A percentile compares a stretch with the other conserved stretches of the same genome.
phyloP scores from a whole-genome alignment of 2,329 filamentous ascomycete species.

The Phoma herbarum region DNA sequence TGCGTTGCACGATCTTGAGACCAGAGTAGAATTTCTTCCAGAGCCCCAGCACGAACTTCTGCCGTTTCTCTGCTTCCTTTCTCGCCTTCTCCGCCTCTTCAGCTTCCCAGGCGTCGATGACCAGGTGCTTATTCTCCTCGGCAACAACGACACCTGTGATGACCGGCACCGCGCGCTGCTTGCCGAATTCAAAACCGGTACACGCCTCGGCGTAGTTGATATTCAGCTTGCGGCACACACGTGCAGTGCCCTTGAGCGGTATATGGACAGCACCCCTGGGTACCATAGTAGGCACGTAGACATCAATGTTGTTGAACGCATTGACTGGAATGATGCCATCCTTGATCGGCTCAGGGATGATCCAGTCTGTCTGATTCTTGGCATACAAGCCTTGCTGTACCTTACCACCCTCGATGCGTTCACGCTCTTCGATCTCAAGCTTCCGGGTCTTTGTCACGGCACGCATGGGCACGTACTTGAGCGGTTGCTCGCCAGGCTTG shows the following conservation, averaged over 20 bases:
- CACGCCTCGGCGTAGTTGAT: conserved; percentile 95
- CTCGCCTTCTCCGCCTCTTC: conserved; percentile 78
- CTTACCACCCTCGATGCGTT: conserved; percentile 80
- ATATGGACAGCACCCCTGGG: conserved; percentile 85
- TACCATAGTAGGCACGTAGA: conserved; percentile 94
- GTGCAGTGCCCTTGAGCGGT: conserved; percentile 77
- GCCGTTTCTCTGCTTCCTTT: conserved; percentile 83
- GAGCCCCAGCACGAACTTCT: conserved; percentile 73
- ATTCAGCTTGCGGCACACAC: conserved; percentile 81
- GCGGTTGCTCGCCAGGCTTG: conserved; percentile 71
- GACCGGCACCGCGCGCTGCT: conserved; percentile 91
- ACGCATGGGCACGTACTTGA: conserved; percentile 89
- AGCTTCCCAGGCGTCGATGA: conserved; percentile 77
- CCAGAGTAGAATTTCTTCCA: conserved; percentile 93
- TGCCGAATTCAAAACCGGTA: conserved; percentile 94
- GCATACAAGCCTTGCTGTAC: conserved; percentile 87
- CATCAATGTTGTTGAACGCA: conserved; percentile 93
- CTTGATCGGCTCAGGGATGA: conserved; percentile 85
- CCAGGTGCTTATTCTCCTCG: conserved; percentile 75
- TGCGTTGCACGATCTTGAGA: conserved; percentile 71
- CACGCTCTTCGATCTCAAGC: conserved; percentile 86
- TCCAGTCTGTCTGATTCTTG: conserved; percentile 89
- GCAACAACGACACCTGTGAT: conserved; percentile 91
- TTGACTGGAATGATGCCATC: conserved; percentile 93
- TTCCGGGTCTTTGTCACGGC: conserved; percentile 89